These are phyloP conservation scores for Cryptococcus deneoformans DNA, from an alignment of 1,284 basidiomycete genomes.

Conservation along the genomic window DNA sequence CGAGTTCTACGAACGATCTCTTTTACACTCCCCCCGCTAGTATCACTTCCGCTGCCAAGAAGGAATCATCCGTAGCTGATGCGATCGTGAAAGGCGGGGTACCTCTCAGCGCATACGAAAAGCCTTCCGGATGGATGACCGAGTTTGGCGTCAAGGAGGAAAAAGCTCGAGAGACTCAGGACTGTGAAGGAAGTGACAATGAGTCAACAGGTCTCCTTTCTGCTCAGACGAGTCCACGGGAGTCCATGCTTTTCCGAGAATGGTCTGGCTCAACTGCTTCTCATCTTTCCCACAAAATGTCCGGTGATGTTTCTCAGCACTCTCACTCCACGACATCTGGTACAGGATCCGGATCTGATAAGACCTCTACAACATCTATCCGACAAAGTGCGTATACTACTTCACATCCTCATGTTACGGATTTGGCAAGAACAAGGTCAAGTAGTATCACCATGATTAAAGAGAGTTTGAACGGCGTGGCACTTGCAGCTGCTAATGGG, in stretches of 20 bases:
- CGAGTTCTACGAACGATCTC: constrained; percentile 10
- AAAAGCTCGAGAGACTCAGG: neutral
- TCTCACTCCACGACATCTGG: neutral
- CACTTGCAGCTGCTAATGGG: constrained; percentile 2
- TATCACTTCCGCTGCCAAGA: constrained; percentile 10
- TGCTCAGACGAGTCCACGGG: neutral
- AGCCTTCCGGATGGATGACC: neutral
- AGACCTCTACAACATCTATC: neutral
- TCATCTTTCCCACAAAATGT: neutral
- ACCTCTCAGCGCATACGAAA: constrained; percentile 6
- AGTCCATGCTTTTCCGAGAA: constrained; percentile 1
- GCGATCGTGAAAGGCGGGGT: neutral
- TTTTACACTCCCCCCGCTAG: constrained; percentile 16
- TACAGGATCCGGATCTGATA: neutral
- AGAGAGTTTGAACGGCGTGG: constrained; percentile 12
- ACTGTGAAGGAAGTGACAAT: constrained; percentile 8
- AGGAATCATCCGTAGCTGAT: constrained; percentile 4
- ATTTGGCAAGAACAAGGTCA: constrained; percentile 7
- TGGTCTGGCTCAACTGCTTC: constrained; percentile 5
- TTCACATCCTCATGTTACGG: neutral
- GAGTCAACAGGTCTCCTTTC: constrained; percentile 9
- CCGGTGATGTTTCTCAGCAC: neutral
- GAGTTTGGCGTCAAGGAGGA: constrained; percentile 11
- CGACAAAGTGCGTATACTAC: constrained; percentile 8
- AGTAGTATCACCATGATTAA: constrained; percentile 14